These are phyloP conservation scores for Penicillium oxalicum DNA, from an alignment of 2,329 filamentous ascomycete species.

Conservation along the genomic window DNA sequence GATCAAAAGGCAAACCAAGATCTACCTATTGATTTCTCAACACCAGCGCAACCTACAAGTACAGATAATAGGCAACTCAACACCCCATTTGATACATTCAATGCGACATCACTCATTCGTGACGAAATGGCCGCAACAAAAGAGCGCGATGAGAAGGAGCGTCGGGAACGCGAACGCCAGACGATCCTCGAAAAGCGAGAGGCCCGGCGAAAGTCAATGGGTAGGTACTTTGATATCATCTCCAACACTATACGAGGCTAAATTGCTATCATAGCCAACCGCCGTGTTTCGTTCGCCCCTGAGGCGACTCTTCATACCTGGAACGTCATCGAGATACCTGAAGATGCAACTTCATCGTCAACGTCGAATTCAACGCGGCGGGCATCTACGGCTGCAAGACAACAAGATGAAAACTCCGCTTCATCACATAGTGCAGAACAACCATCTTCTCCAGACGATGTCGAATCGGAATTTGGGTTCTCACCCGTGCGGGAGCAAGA, in stretches of 20 bases:
- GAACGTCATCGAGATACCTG: constrained; percentile 83
- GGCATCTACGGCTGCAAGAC: constrained; percentile 54
- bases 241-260: constrained; percentile 5
- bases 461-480: constrained; percentile 51
- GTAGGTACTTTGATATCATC: constrained; percentile 15
- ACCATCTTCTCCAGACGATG: constrained; percentile 57
- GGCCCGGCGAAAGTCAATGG: constrained; percentile 84
- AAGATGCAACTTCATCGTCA: constrained; percentile 75
- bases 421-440: constrained; percentile 46
- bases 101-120: constrained; percentile 35
- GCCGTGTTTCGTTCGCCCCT: constrained; percentile 92
- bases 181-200: constrained; percentile 68
- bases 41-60: constrained; percentile 29
- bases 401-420: constrained; percentile 24
- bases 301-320: constrained; percentile 97
- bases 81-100: constrained; percentile 45
- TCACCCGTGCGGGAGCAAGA: constrained; percentile 62
- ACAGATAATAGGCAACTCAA: constrained; percentile 38
- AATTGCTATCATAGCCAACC: constrained; percentile 55
- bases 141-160: constrained; percentile 63
- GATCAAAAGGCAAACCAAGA: constrained; percentile 23
- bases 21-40: constrained; percentile 41
- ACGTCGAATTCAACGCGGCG: constrained; percentile 69
- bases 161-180: constrained; percentile 52
- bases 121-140: constrained; percentile 58